These are phyloP conservation scores for Anthracocystis panici-leucophaei DNA, from an alignment of 1,284 basidiomycete genomes.

Conservation along the genomic window DNA sequence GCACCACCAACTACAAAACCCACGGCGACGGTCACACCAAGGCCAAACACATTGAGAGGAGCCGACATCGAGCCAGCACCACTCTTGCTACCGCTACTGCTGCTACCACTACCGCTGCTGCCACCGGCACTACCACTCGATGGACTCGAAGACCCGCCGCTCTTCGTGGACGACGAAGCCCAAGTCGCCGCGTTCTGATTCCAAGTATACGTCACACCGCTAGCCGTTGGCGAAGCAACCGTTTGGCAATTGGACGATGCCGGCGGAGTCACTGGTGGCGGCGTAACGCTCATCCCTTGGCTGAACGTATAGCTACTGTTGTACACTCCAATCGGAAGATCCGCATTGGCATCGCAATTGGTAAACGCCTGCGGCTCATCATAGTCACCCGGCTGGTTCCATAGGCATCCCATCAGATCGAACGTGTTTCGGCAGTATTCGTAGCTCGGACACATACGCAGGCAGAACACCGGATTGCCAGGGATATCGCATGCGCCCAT, in stretches of 20 bases:
- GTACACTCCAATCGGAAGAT: slow-evolving; percentile 58
- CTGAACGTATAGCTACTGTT: slow-evolving; percentile 58
- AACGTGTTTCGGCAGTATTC: slow-evolving; percentile 60
- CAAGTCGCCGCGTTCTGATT: slow-evolving; percentile 28
- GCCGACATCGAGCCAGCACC: slow-evolving; percentile 16
- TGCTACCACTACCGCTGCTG: background rate
- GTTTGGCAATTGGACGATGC: slow-evolving; percentile 56
- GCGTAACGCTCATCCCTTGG: slow-evolving; percentile 57
- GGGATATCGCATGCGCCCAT: slow-evolving; percentile 64
- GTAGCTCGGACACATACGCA: slow-evolving; percentile 58
- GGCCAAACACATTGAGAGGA: slow-evolving; percentile 12
- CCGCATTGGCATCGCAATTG: slow-evolving; percentile 59
- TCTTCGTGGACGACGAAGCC: slow-evolving; percentile 8
- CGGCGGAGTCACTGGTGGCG: slow-evolving; percentile 50
- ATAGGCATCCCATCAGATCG: slow-evolving; percentile 62
- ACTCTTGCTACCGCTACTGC: slow-evolving; percentile 20
- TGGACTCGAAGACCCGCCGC: slow-evolving; percentile 9
- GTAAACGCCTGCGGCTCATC: slow-evolving; percentile 55
- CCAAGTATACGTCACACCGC: slow-evolving; percentile 64
- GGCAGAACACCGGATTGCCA: slow-evolving; percentile 54
- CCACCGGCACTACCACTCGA: slow-evolving; percentile 4
- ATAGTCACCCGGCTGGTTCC: slow-evolving; percentile 55
- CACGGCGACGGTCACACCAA: slow-evolving; percentile 21
- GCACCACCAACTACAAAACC: slow-evolving; percentile 24
- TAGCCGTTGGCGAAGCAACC: slow-evolving; percentile 48